phyloP scores from a whole-genome alignment of 306 rosid species.

The Potentilla sterilis region DNA sequence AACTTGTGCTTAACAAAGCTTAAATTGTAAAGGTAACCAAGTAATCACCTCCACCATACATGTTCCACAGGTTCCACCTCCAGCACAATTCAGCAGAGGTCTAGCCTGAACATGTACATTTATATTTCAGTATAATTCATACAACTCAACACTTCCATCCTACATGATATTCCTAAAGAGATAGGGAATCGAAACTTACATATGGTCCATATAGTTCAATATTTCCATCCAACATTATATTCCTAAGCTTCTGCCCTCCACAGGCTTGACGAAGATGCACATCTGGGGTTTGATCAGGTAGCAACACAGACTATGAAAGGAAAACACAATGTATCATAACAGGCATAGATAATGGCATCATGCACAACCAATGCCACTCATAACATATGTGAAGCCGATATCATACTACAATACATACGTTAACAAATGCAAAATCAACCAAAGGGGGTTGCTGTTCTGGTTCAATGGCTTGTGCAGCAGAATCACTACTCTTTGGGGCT shows the following conservation, averaged over 20 bases:
- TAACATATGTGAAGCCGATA: background rate
- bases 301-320: slow-evolving; percentile 64
- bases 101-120: slow-evolving; percentile 44
- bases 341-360: background rate
- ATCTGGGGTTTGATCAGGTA: slow-evolving; percentile 92
- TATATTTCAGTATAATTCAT: background rate
- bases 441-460: slow-evolving; percentile 47
- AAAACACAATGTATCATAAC: background rate
- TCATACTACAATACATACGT: slow-evolving; percentile 43
- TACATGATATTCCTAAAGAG: background rate
- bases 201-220: slow-evolving; percentile 85
- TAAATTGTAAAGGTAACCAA: background rate
- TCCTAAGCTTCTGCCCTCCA: slow-evolving; percentile 87
- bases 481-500: slow-evolving; percentile 45
- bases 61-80: slow-evolving; percentile 87
- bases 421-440: slow-evolving; percentile 69
- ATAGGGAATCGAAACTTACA: slow-evolving; percentile 36
- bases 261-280: slow-evolving; percentile 61
- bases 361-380: background rate
- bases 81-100: slow-evolving; percentile 70
- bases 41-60: slow-evolving; percentile 85
- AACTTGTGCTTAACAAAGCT: background rate
- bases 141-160: background rate
- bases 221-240: slow-evolving; percentile 70
- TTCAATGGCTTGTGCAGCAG: slow-evolving; percentile 41